Evolutionary conservation across 1,284 basidiomycete species (phyloP).

Genomic region (Irpex lacteus): DNA sequence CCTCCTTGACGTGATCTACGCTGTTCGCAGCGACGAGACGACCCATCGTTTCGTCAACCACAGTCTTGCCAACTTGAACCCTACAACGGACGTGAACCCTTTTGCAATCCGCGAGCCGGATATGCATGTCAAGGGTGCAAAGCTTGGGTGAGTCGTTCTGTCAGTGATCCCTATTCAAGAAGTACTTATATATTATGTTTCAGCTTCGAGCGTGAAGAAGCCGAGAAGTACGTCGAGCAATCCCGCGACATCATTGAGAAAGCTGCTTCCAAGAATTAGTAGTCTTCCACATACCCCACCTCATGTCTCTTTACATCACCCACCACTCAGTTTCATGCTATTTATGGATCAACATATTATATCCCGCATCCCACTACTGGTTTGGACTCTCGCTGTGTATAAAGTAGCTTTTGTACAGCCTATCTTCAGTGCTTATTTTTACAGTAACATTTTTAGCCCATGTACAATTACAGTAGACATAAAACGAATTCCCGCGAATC

Average conservation of each 20-base stretch:
- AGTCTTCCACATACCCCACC: not conserved
- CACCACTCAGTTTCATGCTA: not conserved
- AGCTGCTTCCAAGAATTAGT: not conserved
- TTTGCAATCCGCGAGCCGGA: constrained; percentile 89
- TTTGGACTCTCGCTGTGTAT: too few species aligned
- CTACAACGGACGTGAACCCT: constrained; percentile 81
- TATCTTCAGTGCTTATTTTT: too few species aligned
- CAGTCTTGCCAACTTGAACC: constrained; percentile 82
- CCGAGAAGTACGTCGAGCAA: constrained; percentile 57
- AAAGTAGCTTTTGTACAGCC: too few species aligned
- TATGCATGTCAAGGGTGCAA: constrained; percentile 77
- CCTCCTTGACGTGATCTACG: constrained; percentile 85
- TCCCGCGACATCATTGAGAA: constrained; percentile 16
- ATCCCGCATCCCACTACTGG: too few species aligned
- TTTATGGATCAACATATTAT: too few species aligned
- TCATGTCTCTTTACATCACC: not conserved
- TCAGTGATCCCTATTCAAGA: constrained; percentile 4
- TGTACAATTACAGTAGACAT: too few species aligned
- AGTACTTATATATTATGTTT: not conserved
- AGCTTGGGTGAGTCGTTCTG: constrained; percentile 58
- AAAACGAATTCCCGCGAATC: too few species aligned
- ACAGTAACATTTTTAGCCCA: too few species aligned
- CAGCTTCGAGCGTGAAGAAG: constrained; percentile 77
- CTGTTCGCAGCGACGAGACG: constrained; percentile 90
- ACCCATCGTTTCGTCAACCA: constrained; percentile 94